Evolutionary conservation across 768 basidiomycete species (phyloP).

Genomic region (Panellus pusillus): DNA sequence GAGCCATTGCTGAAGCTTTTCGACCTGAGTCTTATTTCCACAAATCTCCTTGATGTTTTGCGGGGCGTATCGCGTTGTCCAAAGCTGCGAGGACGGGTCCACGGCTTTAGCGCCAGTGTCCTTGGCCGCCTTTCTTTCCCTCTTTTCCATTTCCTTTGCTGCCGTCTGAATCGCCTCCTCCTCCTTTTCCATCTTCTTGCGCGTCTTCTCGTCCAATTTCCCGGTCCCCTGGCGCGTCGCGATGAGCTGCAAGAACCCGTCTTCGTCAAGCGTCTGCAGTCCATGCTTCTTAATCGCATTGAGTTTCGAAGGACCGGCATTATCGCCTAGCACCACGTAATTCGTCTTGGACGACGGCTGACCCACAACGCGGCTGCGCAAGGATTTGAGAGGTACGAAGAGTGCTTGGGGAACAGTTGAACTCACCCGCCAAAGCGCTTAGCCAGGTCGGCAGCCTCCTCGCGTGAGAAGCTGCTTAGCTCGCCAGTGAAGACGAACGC

Average conservation of each 20-base stretch:
- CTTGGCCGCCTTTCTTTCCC: constrained; percentile 58
- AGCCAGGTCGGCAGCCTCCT: constrained; percentile 83
- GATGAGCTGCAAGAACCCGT: constrained; percentile 84
- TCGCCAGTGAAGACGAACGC: constrained; percentile 97
- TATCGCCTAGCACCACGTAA: constrained; percentile 84
- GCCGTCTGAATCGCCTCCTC: constrained; percentile 68
- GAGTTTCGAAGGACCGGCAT: constrained; percentile 90
- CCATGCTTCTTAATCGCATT: constrained; percentile 80
- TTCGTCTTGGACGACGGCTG: constrained; percentile 90
- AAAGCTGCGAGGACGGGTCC: constrained; percentile 68
- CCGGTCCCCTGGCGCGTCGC: constrained; percentile 61
- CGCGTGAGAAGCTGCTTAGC: constrained; percentile 79
- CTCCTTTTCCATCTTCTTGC: constrained; percentile 81
- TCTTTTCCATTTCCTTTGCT: constrained; percentile 77
- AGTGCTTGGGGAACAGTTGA: not conserved
- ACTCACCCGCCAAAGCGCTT: constrained; percentile 92
- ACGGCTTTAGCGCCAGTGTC: constrained; percentile 28
- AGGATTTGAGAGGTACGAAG: not conserved
- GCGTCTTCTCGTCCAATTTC: constrained; percentile 73
- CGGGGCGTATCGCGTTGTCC: constrained; percentile 96
- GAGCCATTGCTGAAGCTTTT: constrained; percentile 87
- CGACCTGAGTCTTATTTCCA: constrained; percentile 90
- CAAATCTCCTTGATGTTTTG: constrained; percentile 86
- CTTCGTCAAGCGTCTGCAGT: constrained; percentile 78
- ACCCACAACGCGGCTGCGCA: constrained; percentile 72